Conservation (phyloP, 306 rosid species). For the Quercus cerris region DNA sequence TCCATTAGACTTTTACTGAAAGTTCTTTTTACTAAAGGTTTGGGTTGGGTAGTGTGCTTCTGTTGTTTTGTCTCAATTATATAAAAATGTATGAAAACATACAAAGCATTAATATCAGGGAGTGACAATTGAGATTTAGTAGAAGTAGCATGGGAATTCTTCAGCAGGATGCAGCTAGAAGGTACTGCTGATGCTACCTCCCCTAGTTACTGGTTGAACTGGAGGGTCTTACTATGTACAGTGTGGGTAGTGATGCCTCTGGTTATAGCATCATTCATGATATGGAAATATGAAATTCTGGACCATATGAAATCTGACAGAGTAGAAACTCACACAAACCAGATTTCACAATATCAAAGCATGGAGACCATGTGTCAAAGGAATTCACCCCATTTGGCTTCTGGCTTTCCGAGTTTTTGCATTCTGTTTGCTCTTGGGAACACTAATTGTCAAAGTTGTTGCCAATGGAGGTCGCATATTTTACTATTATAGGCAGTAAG, state of each 20-base stretch:
- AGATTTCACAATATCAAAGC: constrained; percentile 37
- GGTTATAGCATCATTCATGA: constrained; percentile 29
- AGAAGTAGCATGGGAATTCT: constrained; percentile 17
- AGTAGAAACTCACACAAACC: constrained; percentile 33
- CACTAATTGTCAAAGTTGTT: constrained; percentile 39
- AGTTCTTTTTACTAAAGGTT: not conserved
- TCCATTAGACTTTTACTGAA: not conserved
- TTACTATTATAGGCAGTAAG: constrained; percentile 83
- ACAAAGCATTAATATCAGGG: not conserved
- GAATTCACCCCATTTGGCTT: constrained; percentile 64
- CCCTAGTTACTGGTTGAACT: constrained; percentile 71
- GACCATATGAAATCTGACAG: constrained; percentile 24
- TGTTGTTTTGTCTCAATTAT: not conserved
- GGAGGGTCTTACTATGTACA: constrained; percentile 63
- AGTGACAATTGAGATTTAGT: constrained; percentile 1
- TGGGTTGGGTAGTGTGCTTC: not conserved
- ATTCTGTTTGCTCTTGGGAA: constrained; percentile 44
- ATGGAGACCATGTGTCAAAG: constrained; percentile 73
- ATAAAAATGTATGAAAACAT: not conserved
- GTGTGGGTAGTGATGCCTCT: constrained; percentile 50
- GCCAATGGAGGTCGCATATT: constrained; percentile 35
- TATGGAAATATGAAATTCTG: constrained; percentile 46
- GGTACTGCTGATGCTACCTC: constrained; percentile 38
- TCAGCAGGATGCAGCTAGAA: constrained; percentile 52
- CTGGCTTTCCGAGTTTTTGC: constrained; percentile 56